phyloP scores from a whole-genome alignment of 495 filamentous ascomycete genomes.

The Talaromyces ruber region DNA sequence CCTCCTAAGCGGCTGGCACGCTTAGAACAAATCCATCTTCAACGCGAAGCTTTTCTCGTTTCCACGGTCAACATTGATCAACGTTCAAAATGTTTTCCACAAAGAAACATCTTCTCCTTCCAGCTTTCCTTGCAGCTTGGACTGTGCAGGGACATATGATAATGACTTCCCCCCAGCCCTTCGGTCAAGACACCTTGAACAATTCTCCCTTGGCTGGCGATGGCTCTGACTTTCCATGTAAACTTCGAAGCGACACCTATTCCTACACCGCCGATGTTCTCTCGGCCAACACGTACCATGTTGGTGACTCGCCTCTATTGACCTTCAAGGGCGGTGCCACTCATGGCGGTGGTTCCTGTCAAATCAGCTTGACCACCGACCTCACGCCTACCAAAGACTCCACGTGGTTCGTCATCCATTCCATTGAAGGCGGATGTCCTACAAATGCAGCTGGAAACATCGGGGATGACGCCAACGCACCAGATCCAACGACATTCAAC shows the following conservation, averaged over 20 bases:
- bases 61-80: not conserved
- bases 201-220: slow-evolving; percentile 51
- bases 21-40: not conserved
- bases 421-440: slow-evolving; percentile 72
- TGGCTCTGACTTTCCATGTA: slow-evolving; percentile 75
- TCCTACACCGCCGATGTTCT: not conserved
- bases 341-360: slow-evolving; percentile 87
- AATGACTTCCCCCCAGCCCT: slow-evolving; percentile 63
- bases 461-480: slow-evolving; percentile 9
- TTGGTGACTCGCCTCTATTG: slow-evolving; percentile 20
- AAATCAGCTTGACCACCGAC: slow-evolving; percentile 75
- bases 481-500: slow-evolving; percentile 23
- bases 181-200: slow-evolving; percentile 36
- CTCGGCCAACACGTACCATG: slow-evolving; percentile 21
- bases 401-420: slow-evolving; percentile 73
- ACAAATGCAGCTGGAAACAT: slow-evolving; percentile 39
- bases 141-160: slow-evolving; percentile 56
- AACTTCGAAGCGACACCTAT: slow-evolving; percentile 29
- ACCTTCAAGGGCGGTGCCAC: slow-evolving; percentile 45
- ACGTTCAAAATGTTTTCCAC: not conserved
- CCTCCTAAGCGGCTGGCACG: not conserved
- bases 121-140: slow-evolving; percentile 40
- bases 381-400: slow-evolving; percentile 41
- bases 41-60: not conserved
- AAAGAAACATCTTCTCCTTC: slow-evolving; percentile 6